Conservation (phyloP, 495 filamentous ascomycete species). For the Massariosphaeria phaeospora region DNA sequence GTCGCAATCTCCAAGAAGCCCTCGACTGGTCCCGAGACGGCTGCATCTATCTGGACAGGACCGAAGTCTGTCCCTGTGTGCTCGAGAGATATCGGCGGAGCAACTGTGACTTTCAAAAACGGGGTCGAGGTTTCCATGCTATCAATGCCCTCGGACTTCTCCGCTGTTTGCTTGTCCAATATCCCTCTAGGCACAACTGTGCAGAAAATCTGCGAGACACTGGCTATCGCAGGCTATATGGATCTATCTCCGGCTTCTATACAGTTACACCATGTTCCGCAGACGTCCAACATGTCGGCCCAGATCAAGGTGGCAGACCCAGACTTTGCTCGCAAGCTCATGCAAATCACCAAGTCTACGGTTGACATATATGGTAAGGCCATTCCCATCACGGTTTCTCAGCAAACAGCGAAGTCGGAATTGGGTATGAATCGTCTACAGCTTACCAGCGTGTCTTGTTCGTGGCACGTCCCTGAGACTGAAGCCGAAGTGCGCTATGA, state of each 20-base stretch:
- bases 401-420: slow-evolving; percentile 5
- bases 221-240: not conserved
- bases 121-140: slow-evolving; percentile 3
- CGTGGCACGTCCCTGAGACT: slow-evolving; percentile 20
- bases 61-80: not conserved
- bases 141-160: slow-evolving; percentile 14
- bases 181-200: slow-evolving; percentile 1
- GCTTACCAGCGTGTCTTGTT: slow-evolving; percentile 14
- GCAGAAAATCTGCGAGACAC: not conserved
- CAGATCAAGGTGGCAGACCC: slow-evolving; percentile 13
- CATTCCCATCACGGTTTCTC: not conserved
- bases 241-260: slow-evolving; percentile 3
- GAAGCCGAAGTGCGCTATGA: too few relatives aligned
- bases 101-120: slow-evolving; percentile 10
- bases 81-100: slow-evolving; percentile 16
- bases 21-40: not conserved
- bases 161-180: slow-evolving; percentile 7
- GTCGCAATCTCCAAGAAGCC: not conserved
- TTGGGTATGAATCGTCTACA: slow-evolving; percentile 21
- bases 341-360: not conserved
- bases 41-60: slow-evolving; percentile 3
- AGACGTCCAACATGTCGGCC: not conserved
- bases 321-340: slow-evolving; percentile 17
- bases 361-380: not conserved
- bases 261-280: slow-evolving; percentile 7